Conservation (phyloP, 345 rosid genomes). For the Adansonia digitata region DNA sequence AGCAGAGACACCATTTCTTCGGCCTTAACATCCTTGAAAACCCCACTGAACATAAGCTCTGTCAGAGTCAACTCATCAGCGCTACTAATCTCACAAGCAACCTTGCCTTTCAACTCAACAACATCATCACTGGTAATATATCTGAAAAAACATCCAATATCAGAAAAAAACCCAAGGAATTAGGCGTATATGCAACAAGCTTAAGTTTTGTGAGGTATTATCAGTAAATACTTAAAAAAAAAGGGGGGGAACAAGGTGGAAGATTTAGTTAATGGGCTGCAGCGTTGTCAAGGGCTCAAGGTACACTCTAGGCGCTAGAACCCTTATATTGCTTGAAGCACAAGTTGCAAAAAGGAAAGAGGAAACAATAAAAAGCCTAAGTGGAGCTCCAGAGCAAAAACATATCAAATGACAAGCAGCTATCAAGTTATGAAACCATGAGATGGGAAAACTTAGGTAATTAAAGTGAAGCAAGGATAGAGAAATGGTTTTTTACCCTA, state of each 20-base stretch:
- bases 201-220: not conserved
- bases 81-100: conserved; percentile 89
- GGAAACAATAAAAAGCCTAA: not conserved
- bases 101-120: conserved; percentile 83
- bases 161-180: not conserved
- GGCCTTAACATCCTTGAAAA: conserved; percentile 71
- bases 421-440: conserved; percentile 1
- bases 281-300: not conserved
- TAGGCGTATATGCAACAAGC: not conserved
- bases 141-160: conserved; percentile 32
- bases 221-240: not conserved
- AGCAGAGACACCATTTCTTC: conserved; percentile 94
- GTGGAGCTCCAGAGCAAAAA: not conserved
- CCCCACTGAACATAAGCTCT: conserved; percentile 91
- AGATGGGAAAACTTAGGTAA: not conserved
- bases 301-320: too few relatives aligned
- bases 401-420: not conserved
- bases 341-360: too few relatives aligned
- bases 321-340: too few relatives aligned
- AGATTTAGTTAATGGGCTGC: not conserved
- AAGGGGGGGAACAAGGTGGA: not conserved
- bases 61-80: conserved; percentile 94
- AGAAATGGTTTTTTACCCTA: conserved; percentile 52
- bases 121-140: conserved; percentile 66
- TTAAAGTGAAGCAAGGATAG: not conserved